Base-by-base conservation (phyloP, 768 basidiomycete genomes). In the Phaffia tasmanica region DNA sequence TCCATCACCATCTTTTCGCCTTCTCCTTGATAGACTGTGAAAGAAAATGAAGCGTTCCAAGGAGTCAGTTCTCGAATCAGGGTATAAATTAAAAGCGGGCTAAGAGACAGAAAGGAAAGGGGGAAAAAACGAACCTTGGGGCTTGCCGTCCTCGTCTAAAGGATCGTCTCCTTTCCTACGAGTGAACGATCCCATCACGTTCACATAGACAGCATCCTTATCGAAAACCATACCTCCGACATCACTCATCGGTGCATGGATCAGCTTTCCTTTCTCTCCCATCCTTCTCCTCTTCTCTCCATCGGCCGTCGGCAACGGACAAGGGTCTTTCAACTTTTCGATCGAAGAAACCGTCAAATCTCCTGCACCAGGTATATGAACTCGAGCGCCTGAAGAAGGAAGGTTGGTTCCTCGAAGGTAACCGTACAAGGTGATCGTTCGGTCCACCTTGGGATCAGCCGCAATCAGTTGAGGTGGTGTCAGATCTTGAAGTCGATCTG, bases 201-300 rank as follows among this genome's bases (percentile, higher is more conserved):
- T 98, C 70, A 99, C 86, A 82, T 89, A 99, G 2, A 99, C 93
- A 0, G 92, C 90, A 73, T 98, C 94, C 76, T 97, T 98, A 79
- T 99, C 95, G 74, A 94, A 98, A 77, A 88, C 84, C 63, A 99
- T 84, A 2, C 94, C 95, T 15, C 94, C 94, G 1, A 97, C 86
- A 73, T 97, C 94, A 75, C 92, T 95, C 95, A 99, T 98, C 0
- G 95, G 95, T 19, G 95, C 95, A 75, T 98, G 90, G 1, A 97
- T 84, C 1, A 94, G 78, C 74, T 88, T 93, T 76, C 87, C 89
- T 80, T 95, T 94, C 77, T 98, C 95, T 72, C 89, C 93, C 72
- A 99, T 80, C 76, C 89, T 93, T 69, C 94, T 78, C 69, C 89
- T 77, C 70, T 79, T 92, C 79, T 98, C 95, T 61, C 87, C 87